Evolutionary conservation across 345 rosid genomes (phyloP).

Genomic region (Erysimum cheiranthoides): DNA sequence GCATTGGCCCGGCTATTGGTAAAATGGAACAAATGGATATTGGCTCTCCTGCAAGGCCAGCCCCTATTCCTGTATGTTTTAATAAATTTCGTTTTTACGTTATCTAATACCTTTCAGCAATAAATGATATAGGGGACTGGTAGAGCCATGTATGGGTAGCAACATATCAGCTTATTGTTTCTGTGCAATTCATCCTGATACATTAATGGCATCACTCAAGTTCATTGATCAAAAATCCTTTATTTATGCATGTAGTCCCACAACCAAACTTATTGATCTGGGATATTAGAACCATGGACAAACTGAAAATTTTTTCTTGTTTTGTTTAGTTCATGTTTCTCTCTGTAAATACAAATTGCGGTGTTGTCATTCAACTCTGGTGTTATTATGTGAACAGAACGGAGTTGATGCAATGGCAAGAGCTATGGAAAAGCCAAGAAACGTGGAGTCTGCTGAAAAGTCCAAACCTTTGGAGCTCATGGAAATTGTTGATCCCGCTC

Average conservation of each 20-base stretch:
- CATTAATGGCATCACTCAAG: neutral
- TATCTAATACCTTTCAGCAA: slow-evolving; percentile 4
- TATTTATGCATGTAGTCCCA: slow-evolving; percentile 6
- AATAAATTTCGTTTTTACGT: neutral
- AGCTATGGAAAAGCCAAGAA: slow-evolving; percentile 80
- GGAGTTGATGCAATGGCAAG: slow-evolving; percentile 82
- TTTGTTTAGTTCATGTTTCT: slow-evolving; percentile 28
- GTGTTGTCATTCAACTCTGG: slow-evolving; percentile 10
- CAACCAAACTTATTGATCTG: neutral
- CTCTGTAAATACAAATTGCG: neutral
- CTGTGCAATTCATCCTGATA: slow-evolving; percentile 18
- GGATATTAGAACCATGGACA: slow-evolving; percentile 2
- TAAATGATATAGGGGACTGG: slow-evolving; percentile 12
- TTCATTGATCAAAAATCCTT: neutral
- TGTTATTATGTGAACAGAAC: slow-evolving; percentile 54
- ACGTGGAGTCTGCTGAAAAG: slow-evolving; percentile 63
- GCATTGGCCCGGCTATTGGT: slow-evolving; percentile 50
- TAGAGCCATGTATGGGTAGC: neutral
- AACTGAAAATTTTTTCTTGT: neutral
- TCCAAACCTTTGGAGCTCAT: slow-evolving; percentile 77
- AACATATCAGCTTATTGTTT: slow-evolving; percentile 12
- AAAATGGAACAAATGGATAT: slow-evolving; percentile 57
- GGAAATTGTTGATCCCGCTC: slow-evolving; percentile 72
- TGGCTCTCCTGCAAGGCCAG: slow-evolving; percentile 56
- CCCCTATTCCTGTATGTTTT: slow-evolving; percentile 45